Evolutionary conservation across 1,284 basidiomycete genomes (phyloP).

Genomic region (Inonotus hispidus): DNA sequence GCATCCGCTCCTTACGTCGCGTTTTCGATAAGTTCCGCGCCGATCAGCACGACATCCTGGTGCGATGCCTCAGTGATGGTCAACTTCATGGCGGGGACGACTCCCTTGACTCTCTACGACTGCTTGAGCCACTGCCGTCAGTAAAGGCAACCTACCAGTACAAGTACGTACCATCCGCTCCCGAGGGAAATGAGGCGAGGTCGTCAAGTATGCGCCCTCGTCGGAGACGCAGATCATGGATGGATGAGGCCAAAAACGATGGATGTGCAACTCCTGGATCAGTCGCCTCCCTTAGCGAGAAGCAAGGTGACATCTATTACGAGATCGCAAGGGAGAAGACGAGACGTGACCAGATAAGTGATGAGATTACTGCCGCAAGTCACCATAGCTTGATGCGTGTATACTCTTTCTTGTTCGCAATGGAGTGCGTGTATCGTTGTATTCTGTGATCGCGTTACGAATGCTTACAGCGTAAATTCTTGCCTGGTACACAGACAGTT

Average conservation of each 20-base stretch:
- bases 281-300: not conserved
- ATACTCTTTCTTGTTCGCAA: constrained; percentile 28
- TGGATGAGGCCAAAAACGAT: not conserved
- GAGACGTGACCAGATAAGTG: constrained; percentile 10
- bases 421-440: constrained; percentile 22
- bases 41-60: constrained; percentile 18
- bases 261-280: constrained; percentile 2
- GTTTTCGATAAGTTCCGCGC: constrained; percentile 17
- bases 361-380: constrained; percentile 5
- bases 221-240: constrained; percentile 10
- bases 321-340: constrained; percentile 17
- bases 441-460: not conserved
- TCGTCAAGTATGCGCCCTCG: not conserved
- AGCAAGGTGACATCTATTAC: constrained; percentile 12
- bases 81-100: constrained; percentile 17
- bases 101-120: constrained; percentile 14
- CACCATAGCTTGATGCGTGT: constrained; percentile 25
- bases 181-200: not conserved
- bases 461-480: not conserved
- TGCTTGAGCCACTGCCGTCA: constrained; percentile 18
- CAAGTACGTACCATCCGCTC: constrained; percentile 4
- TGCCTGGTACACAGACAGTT: constrained; percentile 21
- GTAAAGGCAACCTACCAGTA: constrained; percentile 15
- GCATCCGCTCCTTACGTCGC: constrained; percentile 11
- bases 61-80: constrained; percentile 15